A percentile compares a stretch with the other conserved stretches of the same genome.
These are phyloP conservation scores for Gossypium davidsonii DNA, from an alignment of 441 rosid species.

Conservation along the genomic window DNA sequence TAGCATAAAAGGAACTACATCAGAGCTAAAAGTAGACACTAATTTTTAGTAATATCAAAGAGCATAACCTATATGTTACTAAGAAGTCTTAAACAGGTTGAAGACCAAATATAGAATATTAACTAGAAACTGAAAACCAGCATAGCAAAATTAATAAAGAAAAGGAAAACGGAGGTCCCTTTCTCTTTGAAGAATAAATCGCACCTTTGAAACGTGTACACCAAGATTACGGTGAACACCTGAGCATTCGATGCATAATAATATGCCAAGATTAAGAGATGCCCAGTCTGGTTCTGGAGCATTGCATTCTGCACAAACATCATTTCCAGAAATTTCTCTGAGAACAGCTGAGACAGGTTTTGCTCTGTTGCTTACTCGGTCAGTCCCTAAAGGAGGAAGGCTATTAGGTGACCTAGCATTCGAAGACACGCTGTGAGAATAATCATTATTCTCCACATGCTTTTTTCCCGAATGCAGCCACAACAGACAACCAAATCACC, in stretches of 20 bases:
- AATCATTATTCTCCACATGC: conserved; percentile 27
- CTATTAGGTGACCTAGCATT: conserved; percentile 28
- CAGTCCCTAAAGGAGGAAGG: conserved; percentile 24
- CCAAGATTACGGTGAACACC: conserved; percentile 95
- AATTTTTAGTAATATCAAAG: background rate
- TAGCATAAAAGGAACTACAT: background rate
- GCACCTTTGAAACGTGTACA: conserved; percentile 92
- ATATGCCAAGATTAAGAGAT: conserved; percentile 82
- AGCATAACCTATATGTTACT: background rate
- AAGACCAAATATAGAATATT: background rate
- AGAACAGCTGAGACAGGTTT: conserved; percentile 50
- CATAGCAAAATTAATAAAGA: background rate
- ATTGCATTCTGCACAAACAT: conserved; percentile 84
- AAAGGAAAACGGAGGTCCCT: background rate
- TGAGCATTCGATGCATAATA: conserved; percentile 89
- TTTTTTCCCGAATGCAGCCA: conserved; percentile 37
- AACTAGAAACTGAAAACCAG: background rate
- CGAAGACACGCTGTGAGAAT: conserved; percentile 25
- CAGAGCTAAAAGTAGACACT: background rate
- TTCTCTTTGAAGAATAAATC: conserved; percentile 8
- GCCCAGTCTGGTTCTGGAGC: conserved; percentile 92
- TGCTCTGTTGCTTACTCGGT: conserved; percentile 22
- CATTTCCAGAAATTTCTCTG: conserved; percentile 75
- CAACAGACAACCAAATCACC: conserved; percentile 22
- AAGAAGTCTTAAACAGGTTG: background rate